Conservation (phyloP, 805 yeast species). For the Cyberlindnera xylosilytica region DNA sequence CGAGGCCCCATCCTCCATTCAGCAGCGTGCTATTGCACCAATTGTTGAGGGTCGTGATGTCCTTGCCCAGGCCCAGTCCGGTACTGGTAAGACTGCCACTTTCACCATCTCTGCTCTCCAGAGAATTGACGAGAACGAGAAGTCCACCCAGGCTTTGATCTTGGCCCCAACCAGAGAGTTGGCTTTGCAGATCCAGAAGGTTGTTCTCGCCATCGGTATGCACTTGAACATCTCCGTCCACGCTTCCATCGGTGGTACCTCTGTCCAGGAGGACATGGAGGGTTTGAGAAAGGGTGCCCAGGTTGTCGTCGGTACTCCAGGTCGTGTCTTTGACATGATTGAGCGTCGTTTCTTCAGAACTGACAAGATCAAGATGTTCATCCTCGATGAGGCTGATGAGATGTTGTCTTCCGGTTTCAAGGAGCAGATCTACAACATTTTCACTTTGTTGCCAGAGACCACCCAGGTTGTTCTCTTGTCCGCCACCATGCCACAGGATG, state of each 20-base stretch:
- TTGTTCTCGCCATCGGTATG: conserved; percentile 83
- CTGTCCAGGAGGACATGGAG: conserved; percentile 81
- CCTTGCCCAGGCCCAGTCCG: conserved; percentile 98
- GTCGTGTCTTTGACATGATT: conserved; percentile 95
- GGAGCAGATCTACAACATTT: conserved; percentile 93
- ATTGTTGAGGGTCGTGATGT: conserved; percentile 94
- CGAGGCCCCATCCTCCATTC: conserved; percentile 96
- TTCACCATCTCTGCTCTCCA: conserved; percentile 82
- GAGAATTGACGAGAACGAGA: conserved; percentile 67
- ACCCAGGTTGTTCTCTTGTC: conserved; percentile 93
- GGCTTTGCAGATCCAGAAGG: conserved; percentile 94
- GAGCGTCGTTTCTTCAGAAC: conserved; percentile 83
- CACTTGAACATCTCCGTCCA: conserved; percentile 89
- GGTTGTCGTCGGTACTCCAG: conserved; percentile 97
- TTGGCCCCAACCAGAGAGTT: conserved; percentile 97
- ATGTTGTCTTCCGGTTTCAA: conserved; percentile 90
- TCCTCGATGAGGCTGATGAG: conserved; percentile 98
- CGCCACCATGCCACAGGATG: conserved; percentile 94
- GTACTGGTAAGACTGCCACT: conserved; percentile 99
- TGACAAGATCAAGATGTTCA: conserved; percentile 85
- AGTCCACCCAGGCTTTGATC: conserved; percentile 87
- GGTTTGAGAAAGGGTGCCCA: conserved; percentile 85
- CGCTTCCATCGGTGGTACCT: conserved; percentile 97
- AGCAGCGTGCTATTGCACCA: conserved; percentile 95
- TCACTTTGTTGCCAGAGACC: conserved; percentile 79